A percentile compares a stretch with the other conserved stretches of the same genome.
These are phyloP conservation scores for Pseudopyrenochaeta lycopersici DNA, from an alignment of 2,329 filamentous ascomycete genomes.

Conservation along the genomic window DNA sequence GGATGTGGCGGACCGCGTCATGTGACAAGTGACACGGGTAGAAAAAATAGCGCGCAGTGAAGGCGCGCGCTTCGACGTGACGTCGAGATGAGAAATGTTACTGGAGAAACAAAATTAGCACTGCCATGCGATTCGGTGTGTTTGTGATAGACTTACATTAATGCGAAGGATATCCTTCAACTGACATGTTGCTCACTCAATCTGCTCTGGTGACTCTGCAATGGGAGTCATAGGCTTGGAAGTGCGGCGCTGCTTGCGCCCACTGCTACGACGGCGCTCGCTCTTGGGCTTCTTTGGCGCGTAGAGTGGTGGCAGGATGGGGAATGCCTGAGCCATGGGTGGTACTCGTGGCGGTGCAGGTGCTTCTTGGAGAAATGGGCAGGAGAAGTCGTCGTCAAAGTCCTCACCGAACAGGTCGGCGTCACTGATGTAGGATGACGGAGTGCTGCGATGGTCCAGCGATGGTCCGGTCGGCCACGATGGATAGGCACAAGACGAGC, in stretches of 20 bases:
- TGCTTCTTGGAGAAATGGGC: constrained; percentile 49
- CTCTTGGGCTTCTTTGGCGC: constrained; percentile 52
- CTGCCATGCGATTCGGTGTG: constrained; percentile 4
- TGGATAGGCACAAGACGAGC: constrained; percentile 51
- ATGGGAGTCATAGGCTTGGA: constrained; percentile 55
- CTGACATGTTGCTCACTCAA: constrained; percentile 40
- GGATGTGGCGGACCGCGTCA: constrained; percentile 6
- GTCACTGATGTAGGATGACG: constrained; percentile 53
- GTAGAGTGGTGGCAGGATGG: constrained; percentile 51
- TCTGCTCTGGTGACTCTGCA: constrained; percentile 50
- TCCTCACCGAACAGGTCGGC: constrained; percentile 53
- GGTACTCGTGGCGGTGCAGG: constrained; percentile 51
- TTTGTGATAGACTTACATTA: constrained; percentile 11
- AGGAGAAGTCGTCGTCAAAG: constrained; percentile 41
- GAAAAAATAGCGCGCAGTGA: constrained; percentile 6
- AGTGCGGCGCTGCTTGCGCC: constrained; percentile 49
- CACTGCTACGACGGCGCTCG: constrained; percentile 51
- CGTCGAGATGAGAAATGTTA: constrained; percentile 10
- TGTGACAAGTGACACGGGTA: constrained; percentile 13
- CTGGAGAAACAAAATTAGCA: constrained; percentile 12
- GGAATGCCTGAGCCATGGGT: constrained; percentile 46
- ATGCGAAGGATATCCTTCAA: constrained; percentile 1
- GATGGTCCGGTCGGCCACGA: constrained; percentile 51
- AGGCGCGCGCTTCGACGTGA: constrained; percentile 22
- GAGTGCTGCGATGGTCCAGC: constrained; percentile 47